A percentile compares a stretch with the other conserved stretches of the same genome.
Conservation (phyloP, 2,329 filamentous ascomycete species). For the Lachnellula arida region DNA sequence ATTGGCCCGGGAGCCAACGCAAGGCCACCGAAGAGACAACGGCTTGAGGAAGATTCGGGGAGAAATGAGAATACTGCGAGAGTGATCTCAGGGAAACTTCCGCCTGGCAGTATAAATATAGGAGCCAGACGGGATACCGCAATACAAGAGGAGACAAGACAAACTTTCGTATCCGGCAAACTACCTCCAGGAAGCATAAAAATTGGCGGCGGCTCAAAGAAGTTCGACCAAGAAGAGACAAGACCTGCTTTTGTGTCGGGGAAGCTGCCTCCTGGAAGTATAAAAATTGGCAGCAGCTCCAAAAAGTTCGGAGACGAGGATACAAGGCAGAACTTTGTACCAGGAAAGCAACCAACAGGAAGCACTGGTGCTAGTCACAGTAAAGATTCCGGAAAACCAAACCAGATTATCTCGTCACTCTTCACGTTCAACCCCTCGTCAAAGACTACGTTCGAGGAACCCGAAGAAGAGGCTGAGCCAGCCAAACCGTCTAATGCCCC, state of each 20-base stretch:
- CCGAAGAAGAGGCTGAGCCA: constrained; percentile 45
- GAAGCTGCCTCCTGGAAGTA: constrained; percentile 35
- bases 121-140: constrained; percentile 14
- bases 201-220: constrained; percentile 16
- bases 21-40: constrained; percentile 42
- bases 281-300: constrained; percentile 37
- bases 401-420: constrained; percentile 78
- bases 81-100: constrained; percentile 34
- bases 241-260: constrained; percentile 27
- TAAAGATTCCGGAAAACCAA: constrained; percentile 38
- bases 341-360: constrained; percentile 22
- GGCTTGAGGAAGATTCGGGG: constrained; percentile 30
- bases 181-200: constrained; percentile 33
- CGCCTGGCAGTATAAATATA: constrained; percentile 30
- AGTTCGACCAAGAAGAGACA: constrained; percentile 15
- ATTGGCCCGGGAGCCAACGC: constrained; percentile 24
- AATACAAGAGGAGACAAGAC: constrained; percentile 11
- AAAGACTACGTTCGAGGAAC: constrained; percentile 53
- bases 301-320: constrained; percentile 28
- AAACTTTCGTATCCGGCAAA: constrained; percentile 31
- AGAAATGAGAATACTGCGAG: constrained; percentile 7
- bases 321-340: constrained; percentile 3
- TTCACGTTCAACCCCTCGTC: constrained; percentile 85
- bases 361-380: constrained; percentile 28
- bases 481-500: constrained; percentile 86